phyloP scores from a whole-genome alignment of 108 stramenopile species.

The Discostella stelligeroides region DNA sequence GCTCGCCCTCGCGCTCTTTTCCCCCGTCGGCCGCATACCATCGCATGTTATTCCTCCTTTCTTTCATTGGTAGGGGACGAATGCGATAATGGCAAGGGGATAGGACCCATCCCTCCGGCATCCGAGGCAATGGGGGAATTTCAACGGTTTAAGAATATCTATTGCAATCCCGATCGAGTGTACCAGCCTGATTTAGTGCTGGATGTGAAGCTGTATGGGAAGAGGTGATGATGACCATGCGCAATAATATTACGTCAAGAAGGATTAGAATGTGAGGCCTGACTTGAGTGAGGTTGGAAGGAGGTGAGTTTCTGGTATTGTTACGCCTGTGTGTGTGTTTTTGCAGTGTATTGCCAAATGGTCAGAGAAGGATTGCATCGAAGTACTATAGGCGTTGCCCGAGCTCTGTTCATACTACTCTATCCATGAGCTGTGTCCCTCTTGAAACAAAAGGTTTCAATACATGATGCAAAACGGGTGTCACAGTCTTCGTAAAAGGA shows the following conservation, averaged over 20 bases:
- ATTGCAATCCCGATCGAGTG: slow-evolving; percentile 68
- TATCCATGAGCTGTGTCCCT: slow-evolving; percentile 15
- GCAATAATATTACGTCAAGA: not conserved
- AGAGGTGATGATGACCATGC: slow-evolving; percentile 15
- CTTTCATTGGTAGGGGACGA: slow-evolving; percentile 39
- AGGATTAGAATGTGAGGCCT: not conserved
- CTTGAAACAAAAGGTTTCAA: slow-evolving; percentile 18
- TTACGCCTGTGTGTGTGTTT: not conserved
- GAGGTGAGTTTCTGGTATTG: not conserved
- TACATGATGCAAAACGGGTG: slow-evolving; percentile 14
- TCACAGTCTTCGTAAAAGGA: slow-evolving; percentile 19
- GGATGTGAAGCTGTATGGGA: slow-evolving; percentile 74
- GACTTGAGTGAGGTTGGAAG: not conserved
- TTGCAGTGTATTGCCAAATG: not conserved
- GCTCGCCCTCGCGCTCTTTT: too few species aligned
- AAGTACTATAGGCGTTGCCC: slow-evolving; percentile 21
- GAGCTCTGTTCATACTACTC: not conserved
- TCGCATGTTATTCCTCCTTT: too few species aligned
- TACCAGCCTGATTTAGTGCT: slow-evolving; percentile 82
- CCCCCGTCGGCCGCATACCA: not conserved
- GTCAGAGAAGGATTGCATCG: not conserved
- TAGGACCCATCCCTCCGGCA: slow-evolving; percentile 64
- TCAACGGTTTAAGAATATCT: slow-evolving; percentile 83
- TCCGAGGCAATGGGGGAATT: slow-evolving; percentile 57
- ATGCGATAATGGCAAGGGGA: slow-evolving; percentile 52